These are phyloP conservation scores for Beauveria varroae DNA, from an alignment of 2,329 filamentous ascomycete species.

Conservation along the genomic window DNA sequence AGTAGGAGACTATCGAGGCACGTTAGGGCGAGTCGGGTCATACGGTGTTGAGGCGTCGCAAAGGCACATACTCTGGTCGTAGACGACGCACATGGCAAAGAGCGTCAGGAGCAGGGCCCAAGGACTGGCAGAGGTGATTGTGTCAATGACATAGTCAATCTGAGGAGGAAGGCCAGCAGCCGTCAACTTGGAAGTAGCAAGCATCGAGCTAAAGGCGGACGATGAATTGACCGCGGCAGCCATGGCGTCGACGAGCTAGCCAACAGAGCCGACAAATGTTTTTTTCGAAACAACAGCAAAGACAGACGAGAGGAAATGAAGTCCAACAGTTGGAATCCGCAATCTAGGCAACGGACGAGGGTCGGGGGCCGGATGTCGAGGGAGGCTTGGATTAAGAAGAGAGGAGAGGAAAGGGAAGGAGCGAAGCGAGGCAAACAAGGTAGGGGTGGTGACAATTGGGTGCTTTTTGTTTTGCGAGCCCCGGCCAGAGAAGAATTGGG, in stretches of 20 bases:
- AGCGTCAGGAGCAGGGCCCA: constrained; percentile 63
- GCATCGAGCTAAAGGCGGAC: constrained; percentile 61
- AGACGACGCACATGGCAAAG: constrained; percentile 64
- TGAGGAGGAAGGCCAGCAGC: constrained; percentile 45
- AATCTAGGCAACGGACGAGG: neutral
- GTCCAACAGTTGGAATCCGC: neutral
- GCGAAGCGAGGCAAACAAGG: neutral
- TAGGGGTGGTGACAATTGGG: neutral
- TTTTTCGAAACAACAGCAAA: neutral
- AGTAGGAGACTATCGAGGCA: constrained; percentile 58
- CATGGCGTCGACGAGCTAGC: constrained; percentile 28
- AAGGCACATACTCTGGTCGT: constrained; percentile 74
- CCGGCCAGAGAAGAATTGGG: neutral
- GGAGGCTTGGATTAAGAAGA: neutral
- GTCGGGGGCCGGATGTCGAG: neutral
- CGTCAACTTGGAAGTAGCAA: constrained; percentile 52
- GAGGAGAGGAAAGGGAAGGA: constrained; percentile 1
- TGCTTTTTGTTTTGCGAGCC: neutral
- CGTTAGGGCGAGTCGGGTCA: neutral
- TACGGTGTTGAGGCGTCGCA: neutral
- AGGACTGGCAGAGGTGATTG: constrained; percentile 48
- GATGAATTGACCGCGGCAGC: constrained; percentile 55
- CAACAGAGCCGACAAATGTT: neutral
- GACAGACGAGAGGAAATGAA: neutral
- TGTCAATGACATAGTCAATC: constrained; percentile 46